Evolutionary conservation across 495 filamentous ascomycete genomes (phyloP).

Genomic region (Oidiodendron maius): DNA sequence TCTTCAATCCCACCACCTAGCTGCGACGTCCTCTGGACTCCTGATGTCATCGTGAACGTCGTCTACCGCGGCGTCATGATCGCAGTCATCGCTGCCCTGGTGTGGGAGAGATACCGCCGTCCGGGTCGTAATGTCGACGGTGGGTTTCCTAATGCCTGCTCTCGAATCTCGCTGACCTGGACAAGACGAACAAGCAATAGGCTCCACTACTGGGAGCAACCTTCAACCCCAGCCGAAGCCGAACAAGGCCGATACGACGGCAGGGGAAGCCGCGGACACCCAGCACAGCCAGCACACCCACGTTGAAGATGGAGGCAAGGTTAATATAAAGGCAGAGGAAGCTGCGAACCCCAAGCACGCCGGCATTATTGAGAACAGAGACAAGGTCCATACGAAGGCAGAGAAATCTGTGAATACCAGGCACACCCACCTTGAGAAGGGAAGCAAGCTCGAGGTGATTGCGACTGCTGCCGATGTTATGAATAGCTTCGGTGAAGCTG

Average conservation of each 20-base stretch:
- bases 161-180: neutral
- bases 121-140: neutral
- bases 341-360: neutral
- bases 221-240: neutral
- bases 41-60: slow-evolving; percentile 1
- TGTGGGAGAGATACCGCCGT: neutral
- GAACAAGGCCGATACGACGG: neutral
- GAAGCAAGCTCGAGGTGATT: neutral
- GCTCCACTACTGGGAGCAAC: neutral
- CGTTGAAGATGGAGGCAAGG: neutral
- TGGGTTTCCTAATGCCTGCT: slow-evolving; percentile 1
- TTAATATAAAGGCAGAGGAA: neutral
- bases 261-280: neutral
- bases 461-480: neutral
- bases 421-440: neutral
- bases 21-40: neutral
- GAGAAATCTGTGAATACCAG: neutral
- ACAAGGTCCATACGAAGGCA: neutral
- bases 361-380: neutral
- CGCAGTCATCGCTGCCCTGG: neutral
- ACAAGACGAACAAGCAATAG: neutral
- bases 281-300: neutral
- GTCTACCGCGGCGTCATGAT: slow-evolving; percentile 1
- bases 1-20: neutral
- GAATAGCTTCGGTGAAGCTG: slow-evolving; percentile 1